These are phyloP conservation scores for Trypanosoma lewisi DNA, from an alignment of 208 protist genomes.

Conservation along the genomic window DNA sequence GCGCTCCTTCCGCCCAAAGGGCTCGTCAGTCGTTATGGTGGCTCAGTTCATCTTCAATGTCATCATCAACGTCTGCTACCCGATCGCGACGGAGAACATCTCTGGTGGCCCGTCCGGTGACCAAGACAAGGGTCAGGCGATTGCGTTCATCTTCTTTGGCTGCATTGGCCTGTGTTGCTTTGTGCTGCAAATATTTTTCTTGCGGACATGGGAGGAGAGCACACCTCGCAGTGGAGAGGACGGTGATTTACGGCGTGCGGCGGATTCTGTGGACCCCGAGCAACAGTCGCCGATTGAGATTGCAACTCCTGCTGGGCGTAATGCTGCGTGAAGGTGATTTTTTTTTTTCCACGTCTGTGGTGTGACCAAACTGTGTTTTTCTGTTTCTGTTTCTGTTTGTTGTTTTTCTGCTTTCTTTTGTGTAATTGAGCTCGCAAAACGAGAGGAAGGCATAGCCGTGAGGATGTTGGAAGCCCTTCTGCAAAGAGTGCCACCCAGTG, in stretches of 20 bases:
- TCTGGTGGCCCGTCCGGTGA: slow-evolving; percentile 77
- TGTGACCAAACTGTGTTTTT: too few species aligned
- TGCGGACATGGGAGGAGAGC: slow-evolving; percentile 53
- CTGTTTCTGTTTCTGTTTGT: too few species aligned
- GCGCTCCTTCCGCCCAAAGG: slow-evolving; percentile 66
- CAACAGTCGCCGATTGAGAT: background rate
- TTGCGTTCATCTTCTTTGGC: slow-evolving; percentile 89
- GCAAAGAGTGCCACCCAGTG: too few species aligned
- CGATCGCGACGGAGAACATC: slow-evolving; percentile 70
- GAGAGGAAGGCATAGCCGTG: too few species aligned
- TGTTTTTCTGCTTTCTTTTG: too few species aligned
- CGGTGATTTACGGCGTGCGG: background rate
- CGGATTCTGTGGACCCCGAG: too few species aligned
- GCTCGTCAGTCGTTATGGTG: slow-evolving; percentile 63
- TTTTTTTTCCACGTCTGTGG: too few species aligned
- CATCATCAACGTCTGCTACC: slow-evolving; percentile 87
- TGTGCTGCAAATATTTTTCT: slow-evolving; percentile 72
- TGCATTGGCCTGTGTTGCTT: slow-evolving; percentile 63
- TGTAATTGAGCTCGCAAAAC: too few species aligned
- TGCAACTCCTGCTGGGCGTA: background rate
- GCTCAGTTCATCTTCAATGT: slow-evolving; percentile 85
- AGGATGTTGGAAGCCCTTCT: too few species aligned
- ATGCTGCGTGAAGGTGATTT: background rate
- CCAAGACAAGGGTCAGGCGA: slow-evolving; percentile 86
- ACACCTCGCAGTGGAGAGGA: background rate